A percentile compares a stretch with the other conserved stretches of the same genome.
Conservation (phyloP, 495 filamentous ascomycete genomes). For the Penicillium ochrochloron region DNA sequence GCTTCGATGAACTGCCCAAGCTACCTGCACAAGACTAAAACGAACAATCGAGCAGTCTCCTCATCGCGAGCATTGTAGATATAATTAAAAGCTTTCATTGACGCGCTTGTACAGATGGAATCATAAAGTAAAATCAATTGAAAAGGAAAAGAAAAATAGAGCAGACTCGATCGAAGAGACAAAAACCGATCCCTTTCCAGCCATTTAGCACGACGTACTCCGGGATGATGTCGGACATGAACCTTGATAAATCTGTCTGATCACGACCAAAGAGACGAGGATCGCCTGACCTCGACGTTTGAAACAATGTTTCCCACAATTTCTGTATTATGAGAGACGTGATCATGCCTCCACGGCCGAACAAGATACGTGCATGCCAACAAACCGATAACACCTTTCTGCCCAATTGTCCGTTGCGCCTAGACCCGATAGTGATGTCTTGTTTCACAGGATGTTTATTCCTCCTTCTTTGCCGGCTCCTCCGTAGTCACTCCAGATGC, state of each 20-base stretch:
- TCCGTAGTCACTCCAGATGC: conserved; percentile 28
- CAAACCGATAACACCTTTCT: conserved; percentile 49
- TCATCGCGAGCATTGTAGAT: background rate
- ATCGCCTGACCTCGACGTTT: conserved; percentile 6
- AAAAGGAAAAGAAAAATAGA: conserved; percentile 16
- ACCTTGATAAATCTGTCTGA: background rate
- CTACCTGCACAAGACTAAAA: background rate
- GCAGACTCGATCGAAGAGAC: conserved; percentile 9
- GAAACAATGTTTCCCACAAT: conserved; percentile 14
- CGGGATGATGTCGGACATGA: background rate
- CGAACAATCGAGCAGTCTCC: background rate
- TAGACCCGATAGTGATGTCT: conserved; percentile 30
- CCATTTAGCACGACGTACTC: conserved; percentile 8
- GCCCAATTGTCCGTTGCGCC: conserved; percentile 50
- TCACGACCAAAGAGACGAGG: conserved; percentile 8
- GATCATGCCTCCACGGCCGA: conserved; percentile 26
- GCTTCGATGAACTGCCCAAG: background rate
- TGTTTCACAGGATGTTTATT: conserved; percentile 28
- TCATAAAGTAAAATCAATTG: conserved; percentile 7
- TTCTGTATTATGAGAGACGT: conserved; percentile 21
- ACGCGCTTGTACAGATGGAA: conserved; percentile 8
- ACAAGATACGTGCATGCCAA: conserved; percentile 32
- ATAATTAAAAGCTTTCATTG: conserved; percentile 3
- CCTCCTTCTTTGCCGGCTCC: conserved; percentile 40
- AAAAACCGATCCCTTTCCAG: conserved; percentile 14